A percentile compares a stretch with the other conserved stretches of the same genome.
These are phyloP conservation scores for Alternaria alternata DNA, from an alignment of 2,329 filamentous ascomycete species.

Conservation along the genomic window DNA sequence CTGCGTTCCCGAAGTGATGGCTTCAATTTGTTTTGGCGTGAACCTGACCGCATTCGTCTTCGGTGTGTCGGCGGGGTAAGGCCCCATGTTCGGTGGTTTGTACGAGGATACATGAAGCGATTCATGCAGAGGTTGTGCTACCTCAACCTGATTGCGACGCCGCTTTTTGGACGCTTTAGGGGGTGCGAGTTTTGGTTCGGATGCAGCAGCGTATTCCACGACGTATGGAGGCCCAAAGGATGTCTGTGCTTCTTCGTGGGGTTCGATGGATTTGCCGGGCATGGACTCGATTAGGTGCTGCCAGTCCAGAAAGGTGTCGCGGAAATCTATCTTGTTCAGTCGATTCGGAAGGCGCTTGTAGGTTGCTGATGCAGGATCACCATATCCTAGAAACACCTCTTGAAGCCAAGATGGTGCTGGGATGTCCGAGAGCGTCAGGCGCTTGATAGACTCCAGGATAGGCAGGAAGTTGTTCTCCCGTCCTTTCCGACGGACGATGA, in stretches of 20 bases:
- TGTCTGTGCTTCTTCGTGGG: constrained; percentile 72
- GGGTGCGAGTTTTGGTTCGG: constrained; percentile 55
- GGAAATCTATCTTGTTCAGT: constrained; percentile 82
- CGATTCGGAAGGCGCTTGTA: constrained; percentile 84
- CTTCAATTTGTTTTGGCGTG: constrained; percentile 88
- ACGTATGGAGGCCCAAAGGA: constrained; percentile 90
- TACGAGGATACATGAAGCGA: constrained; percentile 87
- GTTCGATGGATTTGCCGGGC: constrained; percentile 85
- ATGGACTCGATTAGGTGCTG: constrained; percentile 90
- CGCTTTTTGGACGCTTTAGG: constrained; percentile 81
- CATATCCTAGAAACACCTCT: constrained; percentile 97
- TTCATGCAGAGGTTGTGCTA: constrained; percentile 62
- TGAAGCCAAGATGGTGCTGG: constrained; percentile 91
- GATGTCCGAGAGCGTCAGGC: constrained; percentile 82
- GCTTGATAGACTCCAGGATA: constrained; percentile 89
- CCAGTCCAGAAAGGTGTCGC: constrained; percentile 96
- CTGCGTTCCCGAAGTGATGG: constrained; percentile 91
- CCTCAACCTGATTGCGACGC: constrained; percentile 77
- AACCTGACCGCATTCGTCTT: constrained; percentile 86
- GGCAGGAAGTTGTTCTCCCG: constrained; percentile 98
- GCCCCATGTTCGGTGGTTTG: constrained; percentile 84
- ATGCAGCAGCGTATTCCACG: constrained; percentile 66
- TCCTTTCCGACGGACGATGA: constrained; percentile 81
- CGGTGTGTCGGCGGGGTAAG: constrained; percentile 84
- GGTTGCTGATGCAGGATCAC: constrained; percentile 85